Evolutionary conservation across 2,329 filamentous ascomycete genomes (phyloP).

Genomic region (Epichloe sylvatica): DNA sequence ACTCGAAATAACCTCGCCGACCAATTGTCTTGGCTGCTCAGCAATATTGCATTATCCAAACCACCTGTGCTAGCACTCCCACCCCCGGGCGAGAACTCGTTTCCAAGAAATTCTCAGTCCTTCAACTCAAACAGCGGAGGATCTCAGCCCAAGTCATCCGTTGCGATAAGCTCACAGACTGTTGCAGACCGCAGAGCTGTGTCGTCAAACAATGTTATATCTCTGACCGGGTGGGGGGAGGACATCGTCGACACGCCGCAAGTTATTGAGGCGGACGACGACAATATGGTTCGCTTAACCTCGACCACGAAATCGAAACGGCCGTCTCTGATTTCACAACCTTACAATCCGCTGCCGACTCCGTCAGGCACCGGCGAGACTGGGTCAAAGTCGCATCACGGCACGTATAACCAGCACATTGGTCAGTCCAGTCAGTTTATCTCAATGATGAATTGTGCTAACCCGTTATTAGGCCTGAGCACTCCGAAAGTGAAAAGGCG

Average conservation of each 20-base stretch:
- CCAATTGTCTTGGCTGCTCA: conserved; percentile 44
- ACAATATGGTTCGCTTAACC: conserved; percentile 31
- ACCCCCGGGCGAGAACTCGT: conserved; percentile 16
- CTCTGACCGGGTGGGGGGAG: conserved; percentile 9
- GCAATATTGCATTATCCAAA: conserved; percentile 29
- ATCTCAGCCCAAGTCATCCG: background rate
- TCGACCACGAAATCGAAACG: conserved; percentile 31
- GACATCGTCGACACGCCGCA: conserved; percentile 14
- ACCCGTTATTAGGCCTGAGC: background rate
- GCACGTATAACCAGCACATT: conserved; percentile 3
- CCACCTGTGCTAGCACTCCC: conserved; percentile 26
- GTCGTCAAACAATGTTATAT: conserved; percentile 10
- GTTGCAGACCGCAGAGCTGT: background rate
- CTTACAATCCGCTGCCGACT: conserved; percentile 27
- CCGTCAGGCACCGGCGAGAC: conserved; percentile 18
- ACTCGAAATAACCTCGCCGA: conserved; percentile 47
- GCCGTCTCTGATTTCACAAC: conserved; percentile 29
- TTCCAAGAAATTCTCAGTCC: conserved; percentile 14
- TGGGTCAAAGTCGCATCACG: conserved; percentile 9
- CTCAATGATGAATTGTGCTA: background rate
- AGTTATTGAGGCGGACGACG: conserved; percentile 15
- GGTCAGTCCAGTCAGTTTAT: conserved; percentile 2
- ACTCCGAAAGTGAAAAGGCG: conserved; percentile 11
- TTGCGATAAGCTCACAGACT: background rate
- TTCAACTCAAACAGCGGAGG: conserved; percentile 6